phyloP scores from a whole-genome alignment of 2,329 filamentous ascomycete species.

The Tetracladium maxilliforme region DNA sequence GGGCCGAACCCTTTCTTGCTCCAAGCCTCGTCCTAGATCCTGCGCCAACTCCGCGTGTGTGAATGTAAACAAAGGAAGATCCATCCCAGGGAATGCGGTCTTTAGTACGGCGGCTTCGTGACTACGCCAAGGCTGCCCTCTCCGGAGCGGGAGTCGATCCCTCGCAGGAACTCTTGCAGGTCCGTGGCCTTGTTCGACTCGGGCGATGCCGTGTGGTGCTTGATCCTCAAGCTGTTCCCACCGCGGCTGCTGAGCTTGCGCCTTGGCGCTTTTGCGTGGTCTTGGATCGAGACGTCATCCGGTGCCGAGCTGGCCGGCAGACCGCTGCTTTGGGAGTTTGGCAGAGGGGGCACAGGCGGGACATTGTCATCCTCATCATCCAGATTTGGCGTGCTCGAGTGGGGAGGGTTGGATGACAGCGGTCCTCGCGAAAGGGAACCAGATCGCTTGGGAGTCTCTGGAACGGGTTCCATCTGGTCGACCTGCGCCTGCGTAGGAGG shows the following conservation, averaged over 20 bases:
- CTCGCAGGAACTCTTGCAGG: conserved; percentile 16
- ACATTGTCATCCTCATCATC: too few relatives aligned
- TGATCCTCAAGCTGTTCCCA: conserved; percentile 12
- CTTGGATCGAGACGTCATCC: conserved; percentile 11
- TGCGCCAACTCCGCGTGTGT: too few relatives aligned
- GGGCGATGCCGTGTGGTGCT: conserved; percentile 9
- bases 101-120: conserved; percentile 14
- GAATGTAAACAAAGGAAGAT: too few relatives aligned
- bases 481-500: conserved; percentile 14
- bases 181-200: too few relatives aligned
- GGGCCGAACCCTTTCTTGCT: too few relatives aligned
- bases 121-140: conserved; percentile 4
- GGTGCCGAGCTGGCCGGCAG: conserved; percentile 5
- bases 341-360: conserved; percentile 41
- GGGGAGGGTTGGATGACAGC: conserved; percentile 25
- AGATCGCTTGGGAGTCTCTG: too few relatives aligned
- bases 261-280: conserved; percentile 19
- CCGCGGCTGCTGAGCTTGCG: conserved; percentile 12
- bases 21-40: too few relatives aligned
- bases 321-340: conserved; percentile 16
- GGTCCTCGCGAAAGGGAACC: conserved; percentile 19
- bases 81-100: too few relatives aligned
- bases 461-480: too few relatives aligned
- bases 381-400: conserved; percentile 12
- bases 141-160: conserved; percentile 15